Base-by-base conservation (phyloP, 352 stramenopile genomes). In the Phytophthora foliorum region DNA sequence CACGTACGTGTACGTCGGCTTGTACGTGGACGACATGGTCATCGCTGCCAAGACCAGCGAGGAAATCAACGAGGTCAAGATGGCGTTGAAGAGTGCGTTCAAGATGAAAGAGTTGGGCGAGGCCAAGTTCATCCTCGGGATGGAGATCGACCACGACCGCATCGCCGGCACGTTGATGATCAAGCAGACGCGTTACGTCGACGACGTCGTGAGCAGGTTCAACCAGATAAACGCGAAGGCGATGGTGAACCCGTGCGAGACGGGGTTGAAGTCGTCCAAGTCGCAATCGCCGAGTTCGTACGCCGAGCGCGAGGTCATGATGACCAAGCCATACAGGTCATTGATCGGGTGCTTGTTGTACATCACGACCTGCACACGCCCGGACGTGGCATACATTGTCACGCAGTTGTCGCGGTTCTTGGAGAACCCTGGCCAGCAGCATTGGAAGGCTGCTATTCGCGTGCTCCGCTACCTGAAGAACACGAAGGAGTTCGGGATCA, bases 181-280 rank as follows among this genome's bases (percentile, higher is more conserved):
- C 21, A 69, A 63, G 21, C 59, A 72, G 19, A 65, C 51, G 0
- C 38, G 55, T 4, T 78, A 68, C 42, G 59, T 75, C 36, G 36
- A 70, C n/a, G 57, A 69, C 21, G 32, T 68, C 9, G 36, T 52
- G 19, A 14, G 57, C 56, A n/a, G 57, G 5, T 66, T 75, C n/a
- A 55, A 55, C 0, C 56, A 64, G 55, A 17, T 61, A 14, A 63
- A 71, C 17, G 49, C 60, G 0, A 67, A 63, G 45, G 0, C 8
- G 0, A 25, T 55, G 0, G 41, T 60, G 2, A 76, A 72, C 22
- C 63, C 58, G 3, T 65, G 49, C 7, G 56, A 27, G 8, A 17
- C 45, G 0, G 34, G 21, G 0, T 0, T 72, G 8, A 67, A 58
- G 13, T 49, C 65, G 24, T 63, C 45, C 1, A 63, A 55, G 44